Base-by-base conservation (phyloP, 495 filamentous ascomycete genomes). In the Trichoderma asperelloides region DNA sequence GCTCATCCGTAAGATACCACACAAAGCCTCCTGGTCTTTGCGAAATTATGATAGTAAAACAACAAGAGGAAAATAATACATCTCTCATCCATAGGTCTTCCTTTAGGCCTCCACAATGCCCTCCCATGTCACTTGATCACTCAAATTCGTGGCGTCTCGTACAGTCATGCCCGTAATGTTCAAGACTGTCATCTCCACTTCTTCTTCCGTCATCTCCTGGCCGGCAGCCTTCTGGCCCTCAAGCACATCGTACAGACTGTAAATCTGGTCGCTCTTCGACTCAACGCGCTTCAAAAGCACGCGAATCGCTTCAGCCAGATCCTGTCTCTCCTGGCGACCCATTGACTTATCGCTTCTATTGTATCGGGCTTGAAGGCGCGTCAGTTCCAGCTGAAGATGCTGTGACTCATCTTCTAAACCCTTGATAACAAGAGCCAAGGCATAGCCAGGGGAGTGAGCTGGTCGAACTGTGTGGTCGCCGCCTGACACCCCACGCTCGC, bases 161-260 rank as follows among this genome's bases (percentile, higher is more conserved):
- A 63, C 65, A 28, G 43, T 65, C 65, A 77, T 60, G 62, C 67
- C 67, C 21, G 64, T 68, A 9, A 75, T 71, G 65, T 67, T 77
- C 30, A 65, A 57, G n/a, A 92, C 78, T 0, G 90, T 91, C 40
- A 88, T 79, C 66, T 93, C 89, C 64, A 91, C 80, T 68, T 88
- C 85, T 28, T 87, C 81, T 69, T 85, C 80, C 0, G 79, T 86
- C 80, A 93, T 88, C 65, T 87, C 78, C 67, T 85, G 82, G 1
- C 86, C 87, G 25, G 82, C 80, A 64, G 80, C 75, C 78, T 89
- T 91, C 72, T 90, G 88, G 11, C 89, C 92, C 74, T 96, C 94
- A 11, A 96, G 83, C 9, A 96, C 92, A 72, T 98, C 94, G 68
- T 96, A 92, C 8, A 97, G 80, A 9, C 86, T 83, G 74, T 97